Percentiles rank a stretch among this genome's conserved stretches.
Evolutionary conservation across 345 rosid genomes (phyloP).

Genomic region (Microthlaspi erraticum): DNA sequence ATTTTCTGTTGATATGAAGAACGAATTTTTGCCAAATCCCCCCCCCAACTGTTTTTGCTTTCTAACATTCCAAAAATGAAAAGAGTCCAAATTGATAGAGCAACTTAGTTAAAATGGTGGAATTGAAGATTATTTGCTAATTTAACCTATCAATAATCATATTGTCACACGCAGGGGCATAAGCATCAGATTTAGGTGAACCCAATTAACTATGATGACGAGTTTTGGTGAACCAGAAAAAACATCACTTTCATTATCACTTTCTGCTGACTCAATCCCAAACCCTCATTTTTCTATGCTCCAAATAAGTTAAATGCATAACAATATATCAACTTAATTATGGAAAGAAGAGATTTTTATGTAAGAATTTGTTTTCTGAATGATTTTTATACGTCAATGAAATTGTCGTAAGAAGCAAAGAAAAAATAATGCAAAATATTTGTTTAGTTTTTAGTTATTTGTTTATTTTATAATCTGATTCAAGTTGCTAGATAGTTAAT

Average conservation of each 20-base stretch:
- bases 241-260: conserved; percentile 1
- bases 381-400: too few species aligned
- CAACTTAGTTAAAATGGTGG: neutral
- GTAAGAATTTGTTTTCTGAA: too few species aligned
- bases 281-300: too few species aligned
- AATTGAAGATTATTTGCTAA: neutral
- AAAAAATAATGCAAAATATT: too few species aligned
- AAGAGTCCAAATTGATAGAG: neutral
- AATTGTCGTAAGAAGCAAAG: too few species aligned
- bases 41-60: conserved; percentile 12
- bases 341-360: too few species aligned
- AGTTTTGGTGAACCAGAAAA: neutral
- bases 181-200: conserved; percentile 26
- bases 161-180: neutral
- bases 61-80: neutral
- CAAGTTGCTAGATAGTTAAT: too few species aligned
- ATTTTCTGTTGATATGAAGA: neutral
- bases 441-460: too few species aligned
- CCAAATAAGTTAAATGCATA: neutral
- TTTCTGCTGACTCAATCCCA: neutral
- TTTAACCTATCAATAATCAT: neutral
- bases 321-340: too few species aligned
- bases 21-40: neutral
- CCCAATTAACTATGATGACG: neutral
- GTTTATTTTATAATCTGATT: too few species aligned